Percentiles rank a stretch among this genome's conserved stretches.
Conservation (phyloP, 345 rosid genomes). For the Populus euphratica region DNA sequence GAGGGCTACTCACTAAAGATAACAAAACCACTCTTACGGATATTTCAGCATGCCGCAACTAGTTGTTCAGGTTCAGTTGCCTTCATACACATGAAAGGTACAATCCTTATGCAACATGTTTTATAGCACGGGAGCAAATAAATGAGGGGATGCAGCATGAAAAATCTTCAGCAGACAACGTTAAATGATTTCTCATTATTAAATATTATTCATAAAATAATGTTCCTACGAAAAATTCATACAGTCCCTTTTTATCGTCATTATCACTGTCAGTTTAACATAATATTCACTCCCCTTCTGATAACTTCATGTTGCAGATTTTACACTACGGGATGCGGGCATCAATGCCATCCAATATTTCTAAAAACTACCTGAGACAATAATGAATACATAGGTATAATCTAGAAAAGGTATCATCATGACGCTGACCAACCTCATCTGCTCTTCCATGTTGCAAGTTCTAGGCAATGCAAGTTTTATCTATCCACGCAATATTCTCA, state of each 20-base stretch:
- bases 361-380: slow-evolving; percentile 10
- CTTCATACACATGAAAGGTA: not conserved
- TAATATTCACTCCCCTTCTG: not conserved
- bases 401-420: not conserved
- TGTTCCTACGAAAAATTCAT: slow-evolving; percentile 1
- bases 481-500: not conserved
- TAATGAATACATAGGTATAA: not conserved
- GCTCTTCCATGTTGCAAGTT: not conserved
- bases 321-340: not conserved
- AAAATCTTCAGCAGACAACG: not conserved
- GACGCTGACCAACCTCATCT: not conserved
- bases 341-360: not conserved
- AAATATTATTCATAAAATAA: not conserved
- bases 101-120: not conserved
- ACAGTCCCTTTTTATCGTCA: slow-evolving; percentile 24
- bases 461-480: not conserved
- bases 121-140: not conserved
- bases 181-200: slow-evolving; percentile 1
- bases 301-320: not conserved
- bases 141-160: not conserved
- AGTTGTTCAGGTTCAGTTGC: not conserved
- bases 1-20: not conserved
- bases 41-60: not conserved
- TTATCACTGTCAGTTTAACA: slow-evolving; percentile 24
- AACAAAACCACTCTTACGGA: not conserved